Conservation (phyloP, 305 asterid species). For the Petunia hybrid region DNA sequence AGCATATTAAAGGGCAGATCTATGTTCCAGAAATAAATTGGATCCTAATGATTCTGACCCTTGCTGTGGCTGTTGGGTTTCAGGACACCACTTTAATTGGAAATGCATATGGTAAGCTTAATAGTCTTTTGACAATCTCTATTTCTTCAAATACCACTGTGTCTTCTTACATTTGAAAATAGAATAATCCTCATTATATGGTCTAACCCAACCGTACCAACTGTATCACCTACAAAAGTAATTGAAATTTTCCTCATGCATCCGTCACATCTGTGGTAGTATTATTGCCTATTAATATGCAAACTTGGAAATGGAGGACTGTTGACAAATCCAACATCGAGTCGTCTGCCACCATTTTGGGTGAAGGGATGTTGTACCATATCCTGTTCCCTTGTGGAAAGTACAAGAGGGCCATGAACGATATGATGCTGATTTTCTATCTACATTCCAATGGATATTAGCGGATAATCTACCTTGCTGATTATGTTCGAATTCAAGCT, state of each 20-base stretch:
- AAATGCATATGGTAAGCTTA: constrained; percentile 86
- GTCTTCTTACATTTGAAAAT: background rate
- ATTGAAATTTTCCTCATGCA: constrained; percentile 19
- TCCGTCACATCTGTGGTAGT: constrained; percentile 23
- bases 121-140: constrained; percentile 22
- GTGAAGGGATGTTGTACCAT: background rate
- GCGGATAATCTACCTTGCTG: background rate
- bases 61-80: constrained; percentile 77
- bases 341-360: background rate
- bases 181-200: constrained; percentile 23
- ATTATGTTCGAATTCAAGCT: background rate
- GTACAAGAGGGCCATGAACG: background rate
- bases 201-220: background rate
- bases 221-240: constrained; percentile 18
- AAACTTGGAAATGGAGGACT: background rate
- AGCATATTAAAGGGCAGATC: constrained; percentile 77
- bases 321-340: background rate
- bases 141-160: constrained; percentile 11
- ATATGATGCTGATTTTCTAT: constrained; percentile 10
- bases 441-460: background rate
- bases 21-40: constrained; percentile 85
- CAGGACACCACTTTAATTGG: constrained; percentile 62
- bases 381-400: background rate
- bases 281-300: constrained; percentile 15
- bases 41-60: constrained; percentile 88